phyloP scores from a whole-genome alignment of 106 monocot species.

The Apostasia ramifera region DNA sequence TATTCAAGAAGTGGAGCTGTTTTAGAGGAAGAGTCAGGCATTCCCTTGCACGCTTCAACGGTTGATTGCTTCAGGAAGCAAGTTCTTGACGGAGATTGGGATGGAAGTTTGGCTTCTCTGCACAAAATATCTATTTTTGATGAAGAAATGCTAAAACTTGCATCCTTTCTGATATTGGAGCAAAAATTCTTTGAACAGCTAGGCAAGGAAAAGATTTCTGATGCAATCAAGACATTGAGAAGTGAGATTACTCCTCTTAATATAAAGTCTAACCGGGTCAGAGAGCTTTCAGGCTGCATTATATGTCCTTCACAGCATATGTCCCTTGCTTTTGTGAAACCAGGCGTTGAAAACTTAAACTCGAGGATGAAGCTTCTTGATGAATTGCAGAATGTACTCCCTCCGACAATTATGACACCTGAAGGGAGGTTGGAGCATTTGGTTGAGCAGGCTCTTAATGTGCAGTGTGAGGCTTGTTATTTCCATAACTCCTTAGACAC shows the following conservation, averaged over 20 bases:
- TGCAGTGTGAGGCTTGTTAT: conserved; percentile 51
- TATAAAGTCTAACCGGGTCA: conserved; percentile 41
- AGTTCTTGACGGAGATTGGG: conserved; percentile 64
- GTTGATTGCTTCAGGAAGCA: conserved; percentile 49
- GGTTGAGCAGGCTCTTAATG: conserved; percentile 57
- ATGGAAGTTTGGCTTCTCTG: conserved; percentile 51
- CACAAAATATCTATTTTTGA: conserved; percentile 32
- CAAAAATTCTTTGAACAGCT: conserved; percentile 69
- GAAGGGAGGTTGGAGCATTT: conserved; percentile 61
- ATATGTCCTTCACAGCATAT: conserved; percentile 29
- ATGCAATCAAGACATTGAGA: conserved; percentile 53
- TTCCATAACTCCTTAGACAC: conserved; percentile 57
- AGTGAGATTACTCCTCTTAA: conserved; percentile 56
- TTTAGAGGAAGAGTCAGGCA: conserved; percentile 74
- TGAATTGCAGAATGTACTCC: conserved; percentile 55
- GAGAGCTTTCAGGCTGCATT: conserved; percentile 43
- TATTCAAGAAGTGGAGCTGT: conserved; percentile 55
- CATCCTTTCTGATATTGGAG: conserved; percentile 55
- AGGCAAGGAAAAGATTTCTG: conserved; percentile 27
- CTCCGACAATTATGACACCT: conserved; percentile 51
- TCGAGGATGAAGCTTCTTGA: conserved; percentile 47
- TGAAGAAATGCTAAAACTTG: conserved; percentile 31
- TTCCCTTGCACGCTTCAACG: conserved; percentile 36
- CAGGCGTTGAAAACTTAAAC: conserved; percentile 18
- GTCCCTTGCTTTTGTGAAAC: conserved; percentile 22